Evolutionary conservation across 1,284 basidiomycete genomes (phyloP).

Genomic region (Leccinum pseudoinsigne): DNA sequence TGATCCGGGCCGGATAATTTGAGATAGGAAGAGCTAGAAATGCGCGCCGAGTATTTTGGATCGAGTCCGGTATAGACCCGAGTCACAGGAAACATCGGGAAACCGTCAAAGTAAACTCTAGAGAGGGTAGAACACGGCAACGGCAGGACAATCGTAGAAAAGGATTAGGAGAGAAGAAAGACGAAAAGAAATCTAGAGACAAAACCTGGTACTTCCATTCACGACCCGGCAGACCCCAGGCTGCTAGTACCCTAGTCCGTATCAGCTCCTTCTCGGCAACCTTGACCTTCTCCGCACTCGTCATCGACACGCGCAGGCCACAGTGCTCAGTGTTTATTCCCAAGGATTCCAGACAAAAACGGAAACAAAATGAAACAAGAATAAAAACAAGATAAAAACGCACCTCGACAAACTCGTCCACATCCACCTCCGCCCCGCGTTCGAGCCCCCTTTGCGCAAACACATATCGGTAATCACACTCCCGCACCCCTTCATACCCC

Average conservation of each 20-base stretch:
- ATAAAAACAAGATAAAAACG: background rate
- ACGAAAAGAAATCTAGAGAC: background rate
- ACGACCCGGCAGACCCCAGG: background rate
- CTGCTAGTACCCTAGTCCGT: slow-evolving; percentile 37
- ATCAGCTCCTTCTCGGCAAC: slow-evolving; percentile 45
- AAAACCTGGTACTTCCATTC: background rate
- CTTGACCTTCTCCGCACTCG: slow-evolving; percentile 39
- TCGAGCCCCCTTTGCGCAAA: slow-evolving; percentile 74
- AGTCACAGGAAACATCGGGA: background rate
- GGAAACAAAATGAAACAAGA: background rate
- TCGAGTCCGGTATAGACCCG: background rate
- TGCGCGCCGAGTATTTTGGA: background rate
- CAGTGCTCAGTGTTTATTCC: background rate
- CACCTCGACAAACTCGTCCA: slow-evolving; percentile 84
- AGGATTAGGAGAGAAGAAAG: background rate
- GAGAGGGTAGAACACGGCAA: background rate
- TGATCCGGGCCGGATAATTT: background rate
- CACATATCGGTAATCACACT: slow-evolving; percentile 70
- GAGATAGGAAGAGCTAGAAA: background rate
- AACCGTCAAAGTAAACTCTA: background rate
- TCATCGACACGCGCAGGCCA: slow-evolving; percentile 47
- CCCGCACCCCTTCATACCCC: slow-evolving; percentile 50
- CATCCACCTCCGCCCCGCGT: slow-evolving; percentile 54
- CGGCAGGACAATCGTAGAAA: background rate
- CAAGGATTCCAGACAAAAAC: background rate